Evolutionary conservation across 805 yeast genomes (phyloP), one percentile per base, ranked within the genome.

Genomic region (Lachancea nothofagi): DNA sequence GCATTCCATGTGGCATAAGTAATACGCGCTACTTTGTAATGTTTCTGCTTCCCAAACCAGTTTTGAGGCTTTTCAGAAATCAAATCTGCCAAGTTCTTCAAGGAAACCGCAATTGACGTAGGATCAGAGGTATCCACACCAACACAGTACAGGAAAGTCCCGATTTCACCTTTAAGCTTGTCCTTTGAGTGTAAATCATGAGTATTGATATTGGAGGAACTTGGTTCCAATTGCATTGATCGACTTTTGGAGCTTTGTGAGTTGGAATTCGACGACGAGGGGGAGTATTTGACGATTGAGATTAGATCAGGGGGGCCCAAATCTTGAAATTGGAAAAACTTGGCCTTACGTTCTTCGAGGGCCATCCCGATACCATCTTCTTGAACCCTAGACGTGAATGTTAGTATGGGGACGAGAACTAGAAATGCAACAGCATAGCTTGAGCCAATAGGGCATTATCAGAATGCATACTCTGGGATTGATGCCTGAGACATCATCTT

Each of bases 11-110:
- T 64, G 34, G 85, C 79, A 53, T 79, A 80, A 0, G 83, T 75
- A 33, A 84, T 77, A 53, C 80, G 76, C n/a, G 78, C 75, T 8
- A 84, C 85, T 50, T 76, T 78, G 73, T 78, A 83, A 44, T 71
- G 71, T 52, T 75, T 83, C 46, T 70, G 72, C 54, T 79, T 85
- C 10, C 89, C 88, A 64, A 83, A 84, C 95, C 95, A 84, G 32
- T 74, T 65, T 57, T 84, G 95, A 5, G 78, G 77, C 23, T 74
- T 65, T 43, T 74, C 77, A 19, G 72, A 60, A 22, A 84, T 77
- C 26, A 79, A 66, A 40, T 75, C 83, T 24, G 87, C 80, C 47
- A 84, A 58, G 5, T 77, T 72, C 55, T 82, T 83, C 41, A 83
- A 63, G 42, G 78, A 78, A 1, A 88, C 88, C 8, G 90, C 89